phyloP scores from a whole-genome alignment of 129 eudicot genomes.

The Smallanthus sonchifolius region DNA sequence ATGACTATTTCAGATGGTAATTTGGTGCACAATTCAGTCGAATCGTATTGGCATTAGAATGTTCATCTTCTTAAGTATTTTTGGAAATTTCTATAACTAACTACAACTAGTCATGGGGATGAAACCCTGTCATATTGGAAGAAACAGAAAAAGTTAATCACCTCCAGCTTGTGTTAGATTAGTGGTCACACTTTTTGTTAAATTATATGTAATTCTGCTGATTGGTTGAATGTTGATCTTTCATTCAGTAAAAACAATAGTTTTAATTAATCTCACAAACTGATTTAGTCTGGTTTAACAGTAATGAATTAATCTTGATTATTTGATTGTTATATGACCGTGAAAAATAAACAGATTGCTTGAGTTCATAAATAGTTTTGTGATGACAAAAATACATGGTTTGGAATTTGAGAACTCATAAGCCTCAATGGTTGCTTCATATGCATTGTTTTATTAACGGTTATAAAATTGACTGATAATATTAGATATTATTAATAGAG shows the following conservation, averaged over 20 bases:
- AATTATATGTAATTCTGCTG: neutral
- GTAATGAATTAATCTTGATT: neutral
- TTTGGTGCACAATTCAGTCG: neutral
- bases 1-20: neutral
- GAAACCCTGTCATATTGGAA: neutral
- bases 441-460: no score
- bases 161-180: neutral
- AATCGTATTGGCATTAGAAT: neutral
- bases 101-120: constrained; percentile 6
- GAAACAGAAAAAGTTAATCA: neutral
- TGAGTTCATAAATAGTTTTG: no score
- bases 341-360: no score
- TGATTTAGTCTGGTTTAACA: neutral
- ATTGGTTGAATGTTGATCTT: no score
- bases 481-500: no score
- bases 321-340: no score
- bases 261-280: neutral
- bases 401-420: no score
- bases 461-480: no score
- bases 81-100: neutral
- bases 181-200: constrained; percentile 9
- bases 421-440: no score
- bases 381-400: no score
- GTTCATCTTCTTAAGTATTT: neutral
- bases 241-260: neutral